A percentile compares a stretch with the other conserved stretches of the same genome.
These are phyloP conservation scores for Chionographis japonica DNA, from an alignment of 106 monocot genomes.

Conservation along the genomic window DNA sequence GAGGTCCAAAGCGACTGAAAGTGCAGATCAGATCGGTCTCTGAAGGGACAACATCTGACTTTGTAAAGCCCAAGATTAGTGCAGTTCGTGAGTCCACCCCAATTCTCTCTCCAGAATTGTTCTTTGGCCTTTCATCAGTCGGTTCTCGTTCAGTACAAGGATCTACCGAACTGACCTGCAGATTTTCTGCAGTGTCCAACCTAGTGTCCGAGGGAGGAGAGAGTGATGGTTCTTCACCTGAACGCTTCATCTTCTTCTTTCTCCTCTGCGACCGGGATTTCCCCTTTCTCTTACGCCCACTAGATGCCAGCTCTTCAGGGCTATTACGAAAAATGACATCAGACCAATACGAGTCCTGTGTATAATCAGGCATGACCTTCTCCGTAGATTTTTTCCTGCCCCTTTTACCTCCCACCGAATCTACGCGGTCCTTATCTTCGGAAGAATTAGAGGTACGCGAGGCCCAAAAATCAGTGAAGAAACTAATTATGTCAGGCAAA, in stretches of 20 bases:
- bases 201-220: not conserved
- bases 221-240: slow-evolving; percentile 1
- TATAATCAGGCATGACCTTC: not conserved
- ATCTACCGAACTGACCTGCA: not conserved
- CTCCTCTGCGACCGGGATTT: too few relatives aligned
- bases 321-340: slow-evolving; percentile 2
- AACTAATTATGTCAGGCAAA: slow-evolving; percentile 5
- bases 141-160: not conserved
- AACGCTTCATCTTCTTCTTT: slow-evolving; percentile 10
- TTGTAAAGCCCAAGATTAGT: slow-evolving; percentile 10
- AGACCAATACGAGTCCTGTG: slow-evolving; percentile 12
- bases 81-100: slow-evolving; percentile 12
- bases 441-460: not conserved
- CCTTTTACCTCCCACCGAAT: slow-evolving; percentile 1
- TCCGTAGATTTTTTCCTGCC: slow-evolving; percentile 8
- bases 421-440: not conserved
- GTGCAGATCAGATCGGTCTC: slow-evolving; percentile 19
- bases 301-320: not conserved
- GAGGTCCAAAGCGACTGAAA: slow-evolving; percentile 31
- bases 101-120: slow-evolving; percentile 6
- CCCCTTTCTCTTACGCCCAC: not conserved
- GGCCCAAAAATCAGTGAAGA: not conserved
- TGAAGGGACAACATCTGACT: slow-evolving; percentile 9
- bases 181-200: slow-evolving; percentile 2
- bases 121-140: not conserved